These are phyloP conservation scores for Aureobasidium mangrovei DNA, from an alignment of 2,329 filamentous ascomycete species.

Conservation along the genomic window DNA sequence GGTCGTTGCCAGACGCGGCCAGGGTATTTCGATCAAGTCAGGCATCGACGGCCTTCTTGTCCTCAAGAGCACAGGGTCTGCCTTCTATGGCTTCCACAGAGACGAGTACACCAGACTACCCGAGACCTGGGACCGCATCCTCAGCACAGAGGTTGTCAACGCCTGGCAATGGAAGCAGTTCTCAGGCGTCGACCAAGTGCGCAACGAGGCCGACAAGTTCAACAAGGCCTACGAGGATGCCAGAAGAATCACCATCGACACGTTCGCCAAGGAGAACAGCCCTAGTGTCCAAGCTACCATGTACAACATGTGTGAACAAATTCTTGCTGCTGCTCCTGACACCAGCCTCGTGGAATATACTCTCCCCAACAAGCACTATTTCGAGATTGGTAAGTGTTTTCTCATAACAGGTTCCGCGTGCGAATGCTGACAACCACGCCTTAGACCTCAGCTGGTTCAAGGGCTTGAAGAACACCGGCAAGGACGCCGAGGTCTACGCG, in stretches of 20 bases:
- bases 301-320: slow-evolving; percentile 95
- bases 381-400: slow-evolving; percentile 68
- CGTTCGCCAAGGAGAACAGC: slow-evolving; percentile 82
- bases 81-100: slow-evolving; percentile 87
- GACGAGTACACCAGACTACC: slow-evolving; percentile 88
- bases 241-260: slow-evolving; percentile 78
- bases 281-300: slow-evolving; percentile 94
- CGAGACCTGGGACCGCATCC: slow-evolving; percentile 90
- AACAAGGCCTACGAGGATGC: slow-evolving; percentile 70
- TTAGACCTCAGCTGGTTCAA: slow-evolving; percentile 95
- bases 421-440: slow-evolving; percentile 16
- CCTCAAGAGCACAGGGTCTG: slow-evolving; percentile 91
- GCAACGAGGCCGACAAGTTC: slow-evolving; percentile 56
- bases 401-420: too few relatives aligned
- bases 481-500: slow-evolving; percentile 89
- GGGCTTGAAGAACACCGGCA: slow-evolving; percentile 85
- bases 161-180: slow-evolving; percentile 79
- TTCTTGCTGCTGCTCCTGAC: slow-evolving; percentile 65
- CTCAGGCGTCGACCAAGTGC: slow-evolving; percentile 56
- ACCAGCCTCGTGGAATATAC: slow-evolving; percentile 69
- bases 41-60: slow-evolving; percentile 76
- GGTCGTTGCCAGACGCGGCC: slow-evolving; percentile 55
- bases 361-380: slow-evolving; percentile 97
- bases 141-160: slow-evolving; percentile 86
- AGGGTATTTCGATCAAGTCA: slow-evolving; percentile 67